Conservation (phyloP, 2,329 filamentous ascomycete species). For the Venturiaceae sp. region DNA sequence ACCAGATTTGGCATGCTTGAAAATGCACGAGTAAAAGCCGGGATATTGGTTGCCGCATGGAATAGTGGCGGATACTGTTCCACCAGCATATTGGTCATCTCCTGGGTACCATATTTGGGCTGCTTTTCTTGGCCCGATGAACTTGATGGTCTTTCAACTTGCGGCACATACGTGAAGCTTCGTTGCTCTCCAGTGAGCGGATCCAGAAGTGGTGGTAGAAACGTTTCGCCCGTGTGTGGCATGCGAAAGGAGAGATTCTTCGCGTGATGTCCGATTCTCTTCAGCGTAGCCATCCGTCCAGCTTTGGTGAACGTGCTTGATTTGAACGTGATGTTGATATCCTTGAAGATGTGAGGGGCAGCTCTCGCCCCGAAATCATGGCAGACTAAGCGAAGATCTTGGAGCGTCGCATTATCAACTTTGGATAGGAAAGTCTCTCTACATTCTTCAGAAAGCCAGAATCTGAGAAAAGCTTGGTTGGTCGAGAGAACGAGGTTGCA, state of each 20-base stretch:
- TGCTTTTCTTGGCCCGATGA: conserved; percentile 43
- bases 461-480: conserved; percentile 37
- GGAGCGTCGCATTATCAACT: conserved; percentile 30
- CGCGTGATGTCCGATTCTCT: conserved; percentile 68
- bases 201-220: conserved; percentile 76
- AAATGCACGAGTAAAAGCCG: conserved; percentile 71
- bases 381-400: conserved; percentile 52
- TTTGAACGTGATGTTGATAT: conserved; percentile 60
- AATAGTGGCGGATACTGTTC: conserved; percentile 84
- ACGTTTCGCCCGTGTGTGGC: conserved; percentile 67
- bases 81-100: conserved; percentile 71
- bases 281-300: conserved; percentile 62
- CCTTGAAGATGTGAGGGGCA: conserved; percentile 59
- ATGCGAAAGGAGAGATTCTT: conserved; percentile 70
- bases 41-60: conserved; percentile 80
- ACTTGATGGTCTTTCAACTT: conserved; percentile 49
- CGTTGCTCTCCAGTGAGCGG: conserved; percentile 68
- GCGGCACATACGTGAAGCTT: conserved; percentile 72
- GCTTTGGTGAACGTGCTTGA: conserved; percentile 68
- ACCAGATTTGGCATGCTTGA: conserved; percentile 57
- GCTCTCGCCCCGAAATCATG: conserved; percentile 62
- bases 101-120: conserved; percentile 70
- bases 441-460: conserved; percentile 39
- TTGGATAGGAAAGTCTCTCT: conserved; percentile 34
- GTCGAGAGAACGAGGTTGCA: conserved; percentile 40